Evolutionary conservation across 2,329 filamentous ascomycete species (phyloP), one percentile per base, ranked within the genome.

Genomic region (Exophiala sideris): DNA sequence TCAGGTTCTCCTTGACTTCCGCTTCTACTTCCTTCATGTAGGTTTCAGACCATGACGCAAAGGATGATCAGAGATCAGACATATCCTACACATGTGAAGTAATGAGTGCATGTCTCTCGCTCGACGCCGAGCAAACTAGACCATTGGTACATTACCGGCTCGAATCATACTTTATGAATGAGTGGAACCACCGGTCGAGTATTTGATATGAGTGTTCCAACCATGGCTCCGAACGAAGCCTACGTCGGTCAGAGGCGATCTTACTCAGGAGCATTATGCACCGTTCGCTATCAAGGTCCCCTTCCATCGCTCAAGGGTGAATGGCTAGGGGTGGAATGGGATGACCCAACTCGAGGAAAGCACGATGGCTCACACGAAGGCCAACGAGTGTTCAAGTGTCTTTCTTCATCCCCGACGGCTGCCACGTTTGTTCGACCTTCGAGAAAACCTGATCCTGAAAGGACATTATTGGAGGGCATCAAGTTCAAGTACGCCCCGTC

Each of bases 281-380:
- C 92, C 1, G 80, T 97, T 54, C 85, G 90, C 57, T 97, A 91
- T 67, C 73, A 88, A 57, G 94, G 94, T 41, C 71, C 80, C 33
- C 87, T 97, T 6, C 78, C 82, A 47, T 88, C 87, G 62, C 91
- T 90, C 7, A 78, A 81, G 40, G 89, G 90, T 45, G 77, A 80
- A 59, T 97, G 92, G 91, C 80, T 97, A 33, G 94, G 94, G 44
- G 89, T 97, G 45, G 94, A 99, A 79, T 99, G 94, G 94, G 92
- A 97, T 72, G 89, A 96, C 69, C 76, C 85, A 52, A 79, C 78
- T 35, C 81, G 91, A 65, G 94, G 94, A 57, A 97, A 96, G 76
- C 91, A 99, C 72, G 83, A 92, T 66, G 94, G 94, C 55, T 84
- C 86, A 57, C 85, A 95, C 71, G 84, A 87, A 60, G 89, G 87